Conservation (phyloP, 1,284 basidiomycete species). For the Ganoderma lucidum region DNA sequence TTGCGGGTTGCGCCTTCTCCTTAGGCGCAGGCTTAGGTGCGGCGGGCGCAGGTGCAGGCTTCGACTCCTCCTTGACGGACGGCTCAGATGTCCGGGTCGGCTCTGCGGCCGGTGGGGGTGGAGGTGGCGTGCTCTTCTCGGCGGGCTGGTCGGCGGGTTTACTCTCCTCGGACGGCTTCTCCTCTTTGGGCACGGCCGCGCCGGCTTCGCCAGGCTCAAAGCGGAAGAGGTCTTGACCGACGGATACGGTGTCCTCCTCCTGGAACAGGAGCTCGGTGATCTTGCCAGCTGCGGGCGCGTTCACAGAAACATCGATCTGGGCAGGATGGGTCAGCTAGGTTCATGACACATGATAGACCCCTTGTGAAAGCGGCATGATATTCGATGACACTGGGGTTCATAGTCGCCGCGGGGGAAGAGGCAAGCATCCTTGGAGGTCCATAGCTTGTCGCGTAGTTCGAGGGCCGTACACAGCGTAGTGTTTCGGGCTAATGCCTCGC, state of each 20-base stretch:
- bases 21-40: conserved; percentile 35
- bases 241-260: conserved; percentile 94
- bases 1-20: conserved; percentile 43
- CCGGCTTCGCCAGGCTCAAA: conserved; percentile 85
- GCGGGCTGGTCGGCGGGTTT: conserved; percentile 58
- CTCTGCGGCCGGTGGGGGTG: conserved; percentile 43
- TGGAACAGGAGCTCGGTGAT: conserved; percentile 89
- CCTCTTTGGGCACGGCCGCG: conserved; percentile 46
- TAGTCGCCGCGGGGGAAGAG: no score
- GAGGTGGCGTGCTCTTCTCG: conserved; percentile 52
- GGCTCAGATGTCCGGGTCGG: conserved; percentile 42
- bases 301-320: conserved; percentile 97
- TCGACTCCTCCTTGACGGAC: conserved; percentile 50
- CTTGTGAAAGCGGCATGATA: no score
- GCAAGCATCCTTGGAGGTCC: no score
- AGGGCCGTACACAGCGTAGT: neutral
- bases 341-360: no score
- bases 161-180: conserved; percentile 33
- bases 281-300: conserved; percentile 89
- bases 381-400: no score
- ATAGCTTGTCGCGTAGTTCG: no score
- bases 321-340: neutral
- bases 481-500: neutral
- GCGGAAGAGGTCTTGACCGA: conserved; percentile 95
- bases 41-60: conserved; percentile 48